Percentiles rank a stretch among this genome's conserved stretches.
Evolutionary conservation across 2,329 filamentous ascomycete genomes (phyloP).

Genomic region (Phoma sp.): DNA sequence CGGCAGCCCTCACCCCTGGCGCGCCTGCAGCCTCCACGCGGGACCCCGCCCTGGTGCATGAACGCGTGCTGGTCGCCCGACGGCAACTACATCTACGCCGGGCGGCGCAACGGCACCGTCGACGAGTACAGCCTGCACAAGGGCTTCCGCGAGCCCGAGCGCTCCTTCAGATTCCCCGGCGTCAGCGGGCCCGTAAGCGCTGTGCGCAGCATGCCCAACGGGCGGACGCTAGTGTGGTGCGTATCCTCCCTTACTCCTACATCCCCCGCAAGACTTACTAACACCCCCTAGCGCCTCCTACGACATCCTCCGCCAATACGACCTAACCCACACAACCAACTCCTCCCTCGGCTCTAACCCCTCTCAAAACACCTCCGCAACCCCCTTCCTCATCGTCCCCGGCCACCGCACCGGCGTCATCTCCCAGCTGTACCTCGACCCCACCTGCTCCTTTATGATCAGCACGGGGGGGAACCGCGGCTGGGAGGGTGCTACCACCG

Average conservation of each 20-base stretch:
- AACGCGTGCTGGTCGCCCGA: slow-evolving; percentile 95
- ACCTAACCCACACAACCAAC: slow-evolving; percentile 69
- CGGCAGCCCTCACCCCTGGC: slow-evolving; percentile 79
- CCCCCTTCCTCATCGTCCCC: slow-evolving; percentile 95
- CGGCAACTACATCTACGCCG: slow-evolving; percentile 93
- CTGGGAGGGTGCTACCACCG: slow-evolving; percentile 90
- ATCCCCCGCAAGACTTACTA: too few species aligned
- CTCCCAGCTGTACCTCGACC: slow-evolving; percentile 83
- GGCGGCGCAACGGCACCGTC: slow-evolving; percentile 87
- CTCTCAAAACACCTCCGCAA: slow-evolving; percentile 69
- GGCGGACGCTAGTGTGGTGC: slow-evolving; percentile 85
- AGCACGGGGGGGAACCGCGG: slow-evolving; percentile 90
- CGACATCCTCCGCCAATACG: slow-evolving; percentile 92
- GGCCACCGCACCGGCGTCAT: slow-evolving; percentile 90
- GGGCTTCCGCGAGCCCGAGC: slow-evolving; percentile 73
- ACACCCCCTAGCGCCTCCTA: slow-evolving; percentile 72
- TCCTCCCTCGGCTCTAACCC: background rate
- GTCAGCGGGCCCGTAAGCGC: slow-evolving; percentile 91
- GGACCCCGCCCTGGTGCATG: slow-evolving; percentile 95
- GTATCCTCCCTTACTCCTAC: slow-evolving; percentile 24
- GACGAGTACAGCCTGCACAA: slow-evolving; percentile 93
- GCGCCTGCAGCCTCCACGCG: slow-evolving; percentile 73
- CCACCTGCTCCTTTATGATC: slow-evolving; percentile 87
- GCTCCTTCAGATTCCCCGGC: slow-evolving; percentile 84
- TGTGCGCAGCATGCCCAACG: slow-evolving; percentile 89